Conservation (phyloP, 2,329 filamentous ascomycete genomes). For the Pseudogymnoascus sp. region DNA sequence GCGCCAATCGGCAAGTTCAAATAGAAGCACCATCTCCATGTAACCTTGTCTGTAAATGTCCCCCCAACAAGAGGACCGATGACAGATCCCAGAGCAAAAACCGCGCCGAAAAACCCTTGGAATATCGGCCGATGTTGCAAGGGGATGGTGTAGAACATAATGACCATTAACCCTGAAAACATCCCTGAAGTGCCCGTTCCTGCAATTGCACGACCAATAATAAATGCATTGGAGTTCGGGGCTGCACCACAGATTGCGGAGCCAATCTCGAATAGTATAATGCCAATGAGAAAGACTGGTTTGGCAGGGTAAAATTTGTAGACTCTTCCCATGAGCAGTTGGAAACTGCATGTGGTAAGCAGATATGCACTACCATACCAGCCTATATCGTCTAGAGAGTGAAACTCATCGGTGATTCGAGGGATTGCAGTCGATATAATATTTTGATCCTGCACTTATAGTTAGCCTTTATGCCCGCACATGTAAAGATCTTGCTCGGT, state of each 20-base stretch:
- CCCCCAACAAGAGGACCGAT: slow-evolving; percentile 32
- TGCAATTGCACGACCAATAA: slow-evolving; percentile 27
- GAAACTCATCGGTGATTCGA: slow-evolving; percentile 21
- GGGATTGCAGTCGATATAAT: slow-evolving; percentile 16
- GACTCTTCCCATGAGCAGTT: slow-evolving; percentile 22
- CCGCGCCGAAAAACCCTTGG: slow-evolving; percentile 19
- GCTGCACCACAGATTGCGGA: slow-evolving; percentile 26
- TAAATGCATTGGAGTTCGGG: slow-evolving; percentile 25
- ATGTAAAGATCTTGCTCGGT: background rate
- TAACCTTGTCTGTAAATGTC: slow-evolving; percentile 33
- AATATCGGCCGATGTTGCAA: slow-evolving; percentile 19
- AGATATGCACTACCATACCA: slow-evolving; percentile 35
- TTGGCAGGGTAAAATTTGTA: slow-evolving; percentile 26
- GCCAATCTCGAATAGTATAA: slow-evolving; percentile 27
- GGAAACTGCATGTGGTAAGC: slow-evolving; percentile 25
- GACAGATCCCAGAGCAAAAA: slow-evolving; percentile 22
- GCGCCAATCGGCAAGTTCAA: slow-evolving; percentile 35
- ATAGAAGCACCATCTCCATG: slow-evolving; percentile 29
- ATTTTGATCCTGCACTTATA: slow-evolving; percentile 24
- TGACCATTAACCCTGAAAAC: slow-evolving; percentile 26
- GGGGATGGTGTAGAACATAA: slow-evolving; percentile 23
- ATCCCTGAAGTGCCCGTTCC: slow-evolving; percentile 26
- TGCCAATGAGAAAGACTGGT: slow-evolving; percentile 22
- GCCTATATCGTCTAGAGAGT: slow-evolving; percentile 20
- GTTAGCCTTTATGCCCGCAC: background rate